Base-by-base conservation (phyloP, 345 rosid species). In the Arabis hirsuta region DNA sequence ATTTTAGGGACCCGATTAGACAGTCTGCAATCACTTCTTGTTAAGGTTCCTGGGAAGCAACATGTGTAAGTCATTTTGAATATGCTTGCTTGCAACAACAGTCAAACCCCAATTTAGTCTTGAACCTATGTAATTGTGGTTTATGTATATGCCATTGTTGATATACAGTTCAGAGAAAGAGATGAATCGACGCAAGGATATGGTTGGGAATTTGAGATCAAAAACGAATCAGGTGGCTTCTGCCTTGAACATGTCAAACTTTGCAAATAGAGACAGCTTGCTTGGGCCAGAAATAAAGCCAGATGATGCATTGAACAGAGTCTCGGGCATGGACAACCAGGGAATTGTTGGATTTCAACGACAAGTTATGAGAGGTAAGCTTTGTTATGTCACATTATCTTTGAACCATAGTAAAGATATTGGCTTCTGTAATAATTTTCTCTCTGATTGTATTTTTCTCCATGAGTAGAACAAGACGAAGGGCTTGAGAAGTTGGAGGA, bases 101-200 rank as follows among this genome's bases (percentile, higher is more conserved):
- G 65, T 26, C 14, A 5, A 10, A 44, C 20, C 12, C 34, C 32
- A 32, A n/a, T 12, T 12, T 67, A 51, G 48, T 45, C 31, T 52
- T 43, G 54, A 41, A 22, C 16, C 7, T 20, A 7, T 67, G 45
- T 39, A 8, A 31, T 72, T 69, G 41, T 55, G 27, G 48, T 10
- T 14, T 10, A 38, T 44, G 36, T 46, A 24, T 45, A 29, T 67
- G 16, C 45, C 16, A 41, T 16, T 65, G 22, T 20, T 72, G 34
- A 16, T 71, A 14, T 27, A 20, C 89, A 96, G 98, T 56, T 85
- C 97, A 8, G 99, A 88, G 69, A 96, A 88, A 81, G 99, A 96
- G 88, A 86, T 91, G 87, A 96, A 96, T 82, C 98, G 99, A 54
- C 97, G 98, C 55, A 92, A 77, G 82, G 98, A 92, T 79, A 85